Conservation (phyloP, 176 grass and related monocot species). For the Tillandsia fasciculata region DNA sequence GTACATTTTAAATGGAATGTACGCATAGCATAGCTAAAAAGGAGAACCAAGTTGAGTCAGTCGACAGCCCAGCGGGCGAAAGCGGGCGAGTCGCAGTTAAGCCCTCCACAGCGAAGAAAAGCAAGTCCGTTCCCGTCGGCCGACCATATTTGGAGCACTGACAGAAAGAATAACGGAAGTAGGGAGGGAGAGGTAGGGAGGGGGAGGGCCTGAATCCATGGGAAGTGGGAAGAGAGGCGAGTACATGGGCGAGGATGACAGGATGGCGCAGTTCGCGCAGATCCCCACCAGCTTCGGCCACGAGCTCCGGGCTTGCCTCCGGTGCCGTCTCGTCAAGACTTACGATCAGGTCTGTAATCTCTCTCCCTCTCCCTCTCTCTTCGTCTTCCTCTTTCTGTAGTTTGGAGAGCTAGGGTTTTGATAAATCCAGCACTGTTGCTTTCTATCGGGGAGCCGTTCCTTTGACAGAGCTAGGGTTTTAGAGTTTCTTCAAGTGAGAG, state of each 20-base stretch:
- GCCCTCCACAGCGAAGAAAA: too few species aligned
- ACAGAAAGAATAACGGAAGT: not conserved
- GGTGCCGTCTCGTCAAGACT: conserved; percentile 98
- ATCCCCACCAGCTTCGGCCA: conserved; percentile 96
- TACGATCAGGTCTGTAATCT: conserved; percentile 59
- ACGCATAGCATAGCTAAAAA: too few species aligned
- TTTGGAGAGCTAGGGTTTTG: not conserved
- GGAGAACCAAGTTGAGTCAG: too few species aligned
- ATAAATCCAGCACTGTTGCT: not conserved
- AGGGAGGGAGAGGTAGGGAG: conserved; percentile 13
- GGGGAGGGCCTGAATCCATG: conserved; percentile 18
- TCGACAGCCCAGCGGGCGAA: too few species aligned
- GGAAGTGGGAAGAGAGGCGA: conserved; percentile 46
- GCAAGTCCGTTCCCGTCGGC: too few species aligned
- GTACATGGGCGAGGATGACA: conserved; percentile 19
- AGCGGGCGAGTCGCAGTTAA: too few species aligned
- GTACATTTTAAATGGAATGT: too few species aligned
- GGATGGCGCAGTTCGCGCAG: conserved; percentile 52
- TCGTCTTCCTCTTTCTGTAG: not conserved
- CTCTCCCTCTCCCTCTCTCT: not conserved
- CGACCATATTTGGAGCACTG: too few species aligned
- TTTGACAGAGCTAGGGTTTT: not conserved
- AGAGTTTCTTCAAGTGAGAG: too few species aligned
- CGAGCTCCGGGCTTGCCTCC: conserved; percentile 94
- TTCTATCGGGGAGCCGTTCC: too few species aligned